These are phyloP conservation scores for Phytopythium chamaehyphon DNA, from an alignment of 352 stramenopile species.

Conservation along the genomic window DNA sequence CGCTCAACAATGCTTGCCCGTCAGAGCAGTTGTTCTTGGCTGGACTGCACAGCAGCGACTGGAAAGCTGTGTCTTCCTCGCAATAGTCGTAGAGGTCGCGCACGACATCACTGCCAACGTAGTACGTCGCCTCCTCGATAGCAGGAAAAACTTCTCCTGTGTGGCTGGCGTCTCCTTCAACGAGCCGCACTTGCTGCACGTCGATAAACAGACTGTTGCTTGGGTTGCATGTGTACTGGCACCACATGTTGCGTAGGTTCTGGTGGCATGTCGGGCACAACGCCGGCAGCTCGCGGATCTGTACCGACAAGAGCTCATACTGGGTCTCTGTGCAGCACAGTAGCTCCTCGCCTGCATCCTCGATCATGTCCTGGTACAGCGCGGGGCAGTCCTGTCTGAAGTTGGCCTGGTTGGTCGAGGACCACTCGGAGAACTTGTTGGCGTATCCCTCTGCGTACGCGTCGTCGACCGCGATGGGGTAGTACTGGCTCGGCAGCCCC, in stretches of 20 bases:
- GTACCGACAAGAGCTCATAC: constrained; percentile 52
- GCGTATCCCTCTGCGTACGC: constrained; percentile 46
- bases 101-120: constrained; percentile 56
- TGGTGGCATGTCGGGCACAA: constrained; percentile 68
- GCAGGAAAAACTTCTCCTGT: constrained; percentile 51
- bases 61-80: constrained; percentile 44
- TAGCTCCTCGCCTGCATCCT: constrained; percentile 36
- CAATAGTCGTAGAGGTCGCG: constrained; percentile 76
- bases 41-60: constrained; percentile 38
- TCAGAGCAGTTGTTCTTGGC: constrained; percentile 50
- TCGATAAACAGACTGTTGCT: constrained; percentile 79
- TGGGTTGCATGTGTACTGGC: constrained; percentile 74
- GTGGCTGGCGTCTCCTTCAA: constrained; percentile 45
- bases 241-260: constrained; percentile 77
- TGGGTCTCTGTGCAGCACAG: constrained; percentile 80
- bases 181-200: constrained; percentile 57
- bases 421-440: constrained; percentile 78
- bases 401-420: constrained; percentile 41
- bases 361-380: constrained; percentile 61
- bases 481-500: constrained; percentile 53
- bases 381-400: constrained; percentile 69
- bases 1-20: constrained; percentile 42
- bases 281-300: constrained; percentile 53
- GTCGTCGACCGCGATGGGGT: constrained; percentile 54
- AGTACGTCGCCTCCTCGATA: constrained; percentile 68